Evolutionary conservation across 1,284 basidiomycete genomes (phyloP).

Genomic region (Phaffia rhodozyma): DNA sequence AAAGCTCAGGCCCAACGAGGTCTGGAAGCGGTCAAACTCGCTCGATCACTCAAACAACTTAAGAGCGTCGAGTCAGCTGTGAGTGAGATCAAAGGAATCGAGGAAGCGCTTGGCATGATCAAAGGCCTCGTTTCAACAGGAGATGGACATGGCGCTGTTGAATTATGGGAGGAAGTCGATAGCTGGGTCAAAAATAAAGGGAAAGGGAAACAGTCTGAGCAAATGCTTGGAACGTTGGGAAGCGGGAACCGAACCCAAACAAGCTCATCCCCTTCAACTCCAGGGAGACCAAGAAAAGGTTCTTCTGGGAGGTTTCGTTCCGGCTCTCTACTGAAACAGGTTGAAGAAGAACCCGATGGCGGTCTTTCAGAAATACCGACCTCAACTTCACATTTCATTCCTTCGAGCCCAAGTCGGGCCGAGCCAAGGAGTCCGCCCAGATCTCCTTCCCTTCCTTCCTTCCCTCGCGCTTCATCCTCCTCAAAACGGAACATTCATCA

Average conservation of each 20-base stretch:
- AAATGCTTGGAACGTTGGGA: neutral
- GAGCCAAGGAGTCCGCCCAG: neutral
- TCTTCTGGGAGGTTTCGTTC: neutral
- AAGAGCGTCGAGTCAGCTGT: conserved; percentile 50
- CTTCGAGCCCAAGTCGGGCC: too few relatives aligned
- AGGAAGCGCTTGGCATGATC: conserved; percentile 61
- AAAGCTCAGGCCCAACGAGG: conserved; percentile 63
- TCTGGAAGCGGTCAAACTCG: conserved; percentile 55
- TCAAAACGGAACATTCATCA: neutral
- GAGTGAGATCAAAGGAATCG: conserved; percentile 53
- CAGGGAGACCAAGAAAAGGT: neutral
- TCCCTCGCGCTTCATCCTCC: neutral
- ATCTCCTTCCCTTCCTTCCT: neutral
- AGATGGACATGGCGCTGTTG: conserved; percentile 72
- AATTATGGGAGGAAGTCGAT: conserved; percentile 61
- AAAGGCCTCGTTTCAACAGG: conserved; percentile 60
- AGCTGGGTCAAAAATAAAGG: conserved; percentile 39
- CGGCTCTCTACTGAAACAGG: too few relatives aligned
- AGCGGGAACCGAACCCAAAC: neutral
- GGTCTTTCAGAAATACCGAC: too few relatives aligned
- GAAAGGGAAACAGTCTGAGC: conserved; percentile 11
- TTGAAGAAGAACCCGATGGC: too few relatives aligned
- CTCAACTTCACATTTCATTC: too few relatives aligned
- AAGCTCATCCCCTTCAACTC: neutral
- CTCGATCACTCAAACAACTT: conserved; percentile 52